phyloP scores from a whole-genome alignment of 352 stramenopile genomes.

The Phytophthora sp. region DNA sequence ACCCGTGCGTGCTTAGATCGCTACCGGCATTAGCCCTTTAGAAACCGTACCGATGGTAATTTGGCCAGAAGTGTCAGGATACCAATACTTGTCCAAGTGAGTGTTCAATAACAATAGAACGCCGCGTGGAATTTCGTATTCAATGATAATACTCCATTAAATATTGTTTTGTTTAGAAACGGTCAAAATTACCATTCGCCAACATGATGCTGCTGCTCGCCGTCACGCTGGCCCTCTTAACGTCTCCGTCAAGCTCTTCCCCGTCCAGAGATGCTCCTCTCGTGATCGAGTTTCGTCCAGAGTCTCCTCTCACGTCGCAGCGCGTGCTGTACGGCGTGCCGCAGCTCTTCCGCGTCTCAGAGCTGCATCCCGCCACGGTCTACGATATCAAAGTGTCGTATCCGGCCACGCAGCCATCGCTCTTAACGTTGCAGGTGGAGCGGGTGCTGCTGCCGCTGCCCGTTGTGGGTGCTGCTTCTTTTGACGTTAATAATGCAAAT shows the following conservation, averaged over 20 bases:
- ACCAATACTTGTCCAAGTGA: too few relatives aligned
- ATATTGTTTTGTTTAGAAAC: too few relatives aligned
- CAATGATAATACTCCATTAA: too few relatives aligned
- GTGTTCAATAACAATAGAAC: too few relatives aligned
- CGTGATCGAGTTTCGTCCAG: slow-evolving; percentile 48
- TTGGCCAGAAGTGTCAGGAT: too few relatives aligned
- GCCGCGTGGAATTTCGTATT: too few relatives aligned
- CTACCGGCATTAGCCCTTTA: too few relatives aligned
- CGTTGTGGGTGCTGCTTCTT: slow-evolving; percentile 11
- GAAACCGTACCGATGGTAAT: too few relatives aligned
- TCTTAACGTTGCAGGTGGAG: slow-evolving; percentile 58
- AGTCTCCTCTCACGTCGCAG: slow-evolving; percentile 46
- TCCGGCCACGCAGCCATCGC: slow-evolving; percentile 57
- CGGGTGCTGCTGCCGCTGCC: slow-evolving; percentile 40
- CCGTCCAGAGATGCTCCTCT: neutral
- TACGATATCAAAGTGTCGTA: slow-evolving; percentile 88
- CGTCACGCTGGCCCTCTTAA: slow-evolving; percentile 7
- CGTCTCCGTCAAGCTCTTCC: neutral
- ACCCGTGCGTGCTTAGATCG: too few relatives aligned
- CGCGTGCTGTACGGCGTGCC: slow-evolving; percentile 49
- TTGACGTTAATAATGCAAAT: slow-evolving; percentile 25
- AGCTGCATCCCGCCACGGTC: slow-evolving; percentile 47
- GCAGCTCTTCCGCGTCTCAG: slow-evolving; percentile 60
- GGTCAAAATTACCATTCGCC: too few relatives aligned
- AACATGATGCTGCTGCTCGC: slow-evolving; percentile 12